Base-by-base conservation (phyloP, 345 rosid genomes). In the Brassica rapa region DNA sequence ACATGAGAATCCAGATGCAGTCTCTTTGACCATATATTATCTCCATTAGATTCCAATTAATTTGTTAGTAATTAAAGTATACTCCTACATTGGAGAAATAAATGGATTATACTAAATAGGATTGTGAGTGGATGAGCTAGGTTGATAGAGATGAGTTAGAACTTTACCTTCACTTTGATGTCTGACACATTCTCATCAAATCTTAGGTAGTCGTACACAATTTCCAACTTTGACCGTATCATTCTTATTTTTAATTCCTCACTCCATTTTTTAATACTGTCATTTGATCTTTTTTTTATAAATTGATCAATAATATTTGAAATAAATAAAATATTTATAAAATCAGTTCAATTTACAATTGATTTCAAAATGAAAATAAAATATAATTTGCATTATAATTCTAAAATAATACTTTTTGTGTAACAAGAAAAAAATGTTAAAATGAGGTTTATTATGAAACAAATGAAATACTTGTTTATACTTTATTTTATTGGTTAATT, bases 171-270 rank as follows among this genome's bases (percentile, higher is more conserved):
- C 55, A 25, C 62, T 51, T 65, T 74, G 77, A 65, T 65, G 4
- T 67, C 83, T 80, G 76, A 80, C 83, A 80, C 72, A 75, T 73
- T 79, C 69, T 73, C 82, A 67, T 73, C 82, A 73, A 79, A 73
- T 23, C 65, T 79, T 66, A 67, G 68, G 82, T 12, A 75, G 79
- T 80, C 79, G 62, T 80, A 66, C 76, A 53, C 79, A 74, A 63
- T 70, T 70, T 61, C 73, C 81, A 37, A 81, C 39, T 66, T 76
- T 66, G 66, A 76, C 73, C 84, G 29, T 29, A 63, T 70, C 56
- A 69, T 74, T 73, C 32, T 68, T 68, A 32, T 23, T 57, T 11
- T 8, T 57, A n/a, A 51, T 21, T 53, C 21, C 1, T 19, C 21
- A 19, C 21, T 19, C 21, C 21, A 19, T 19, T 19, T 19, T 19